phyloP scores from a whole-genome alignment of 75 land plant genomes.

The Sequoiadendron giganteum region DNA sequence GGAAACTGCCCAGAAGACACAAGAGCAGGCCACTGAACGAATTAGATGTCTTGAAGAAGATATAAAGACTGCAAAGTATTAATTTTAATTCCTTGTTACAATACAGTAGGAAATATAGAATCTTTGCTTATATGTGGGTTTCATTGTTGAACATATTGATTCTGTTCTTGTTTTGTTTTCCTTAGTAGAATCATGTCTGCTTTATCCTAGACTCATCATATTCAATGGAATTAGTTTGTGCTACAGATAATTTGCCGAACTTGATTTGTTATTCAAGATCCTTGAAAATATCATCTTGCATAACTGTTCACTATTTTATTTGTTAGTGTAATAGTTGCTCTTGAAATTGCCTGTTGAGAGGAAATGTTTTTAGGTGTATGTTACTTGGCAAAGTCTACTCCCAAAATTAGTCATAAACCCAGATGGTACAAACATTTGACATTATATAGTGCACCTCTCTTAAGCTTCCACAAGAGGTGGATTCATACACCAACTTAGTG shows the following conservation, averaged over 20 bases:
- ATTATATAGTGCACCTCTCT: neutral
- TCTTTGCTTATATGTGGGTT: neutral
- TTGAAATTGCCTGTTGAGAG: neutral
- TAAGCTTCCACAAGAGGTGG: no score
- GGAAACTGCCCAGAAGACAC: conserved; percentile 52
- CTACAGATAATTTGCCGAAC: neutral
- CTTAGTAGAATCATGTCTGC: neutral
- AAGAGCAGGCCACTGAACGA: conserved; percentile 53
- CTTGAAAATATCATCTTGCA: neutral
- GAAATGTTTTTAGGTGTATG: neutral
- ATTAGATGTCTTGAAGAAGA: conserved; percentile 71
- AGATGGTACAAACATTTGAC: neutral
- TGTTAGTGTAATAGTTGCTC: neutral
- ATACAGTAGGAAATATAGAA: neutral
- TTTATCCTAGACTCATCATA: neutral
- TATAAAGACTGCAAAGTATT: conserved; percentile 51
- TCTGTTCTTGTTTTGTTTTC: neutral
- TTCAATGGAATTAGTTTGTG: neutral
- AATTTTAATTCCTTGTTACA: neutral
- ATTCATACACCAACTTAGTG: neutral
- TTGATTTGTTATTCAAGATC: neutral
- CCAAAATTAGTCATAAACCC: neutral
- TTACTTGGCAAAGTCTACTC: neutral
- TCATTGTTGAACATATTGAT: neutral
- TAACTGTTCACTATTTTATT: neutral